phyloP scores from a whole-genome alignment of 192 early-diverging fungal species.

The Coemansia erecta region DNA sequence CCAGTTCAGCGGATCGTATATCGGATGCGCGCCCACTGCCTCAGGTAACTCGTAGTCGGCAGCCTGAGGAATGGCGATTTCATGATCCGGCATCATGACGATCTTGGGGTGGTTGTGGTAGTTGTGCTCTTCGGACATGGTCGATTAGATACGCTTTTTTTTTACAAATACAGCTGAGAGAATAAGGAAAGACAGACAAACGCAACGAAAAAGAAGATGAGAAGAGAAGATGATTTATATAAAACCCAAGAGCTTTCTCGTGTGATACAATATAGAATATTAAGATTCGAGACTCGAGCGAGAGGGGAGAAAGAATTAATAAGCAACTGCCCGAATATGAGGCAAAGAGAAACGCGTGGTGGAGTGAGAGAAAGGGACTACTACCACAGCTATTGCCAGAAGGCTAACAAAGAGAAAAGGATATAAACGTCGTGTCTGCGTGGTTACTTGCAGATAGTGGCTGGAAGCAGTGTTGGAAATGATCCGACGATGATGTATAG shows the following conservation, averaged over 20 bases:
- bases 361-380: too few species aligned
- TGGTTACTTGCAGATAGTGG: conserved; percentile 4
- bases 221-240: too few species aligned
- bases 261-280: too few species aligned
- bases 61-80: conserved; percentile 33
- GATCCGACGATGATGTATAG: background rate
- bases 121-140: conserved; percentile 8
- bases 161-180: background rate
- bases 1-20: conserved; percentile 52
- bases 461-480: background rate
- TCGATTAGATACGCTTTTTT: background rate
- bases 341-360: too few species aligned
- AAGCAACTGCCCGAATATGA: too few species aligned
- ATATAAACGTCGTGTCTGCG: too few species aligned
- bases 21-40: conserved; percentile 24
- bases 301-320: too few species aligned
- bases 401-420: too few species aligned
- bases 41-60: conserved; percentile 47
- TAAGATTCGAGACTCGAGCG: too few species aligned
- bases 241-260: too few species aligned
- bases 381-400: too few species aligned
- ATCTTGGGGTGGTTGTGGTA: conserved; percentile 46
- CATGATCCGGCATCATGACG: conserved; percentile 30
- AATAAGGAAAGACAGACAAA: background rate
- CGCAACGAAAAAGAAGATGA: background rate